Base-by-base conservation (phyloP, 148 eudicot genomes). In the Chenopodium formosanum region DNA sequence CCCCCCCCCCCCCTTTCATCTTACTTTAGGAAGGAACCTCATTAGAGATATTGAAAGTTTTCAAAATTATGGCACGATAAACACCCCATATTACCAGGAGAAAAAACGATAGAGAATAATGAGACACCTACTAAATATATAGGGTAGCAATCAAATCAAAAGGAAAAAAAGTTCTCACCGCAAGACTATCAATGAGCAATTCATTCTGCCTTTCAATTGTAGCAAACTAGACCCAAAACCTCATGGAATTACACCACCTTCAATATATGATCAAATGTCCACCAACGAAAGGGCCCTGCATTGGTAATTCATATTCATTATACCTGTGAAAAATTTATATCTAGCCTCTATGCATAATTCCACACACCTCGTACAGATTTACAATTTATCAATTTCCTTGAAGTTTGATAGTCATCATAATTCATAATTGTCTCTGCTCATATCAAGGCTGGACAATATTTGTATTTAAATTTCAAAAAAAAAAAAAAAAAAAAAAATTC, bases 211-310 rank as follows among this genome's bases (percentile, higher is more conserved):
- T 70, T 34, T 34, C 47, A 6, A 19, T 34, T 70, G 50, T 37
- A 40, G 46, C 19, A 14, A 69, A 32, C 72, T 69, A 69, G 74
- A 22, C 50, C 74, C 73, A 32, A 67, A 70, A 37, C 74, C 19
- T 34, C 19, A 48, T 19, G 20, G 9, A 40, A 69, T 40, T 3
- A 7, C 44, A 9, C 17, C 73, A 69, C 7, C 73, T 69, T 69
- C 47, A 34, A 5, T 32, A 17, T 32, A 46, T 1, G 19, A 32
- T 69, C 73, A 7, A 32, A 7, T 32, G 4, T 69, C 44, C 19
- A 16, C 47, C 47, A 37, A 17, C 40, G 7, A 69, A 3, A 69
- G 4, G 52, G 1, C 20, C n/a, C 37, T 1, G 2, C 47, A 70
- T 20, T 9, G 6, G 22, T 69, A 20, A 70, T 5, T 40, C 44